Evolutionary conservation across 257 asterid genomes (phyloP).

Genomic region (Solanum dulcamara): DNA sequence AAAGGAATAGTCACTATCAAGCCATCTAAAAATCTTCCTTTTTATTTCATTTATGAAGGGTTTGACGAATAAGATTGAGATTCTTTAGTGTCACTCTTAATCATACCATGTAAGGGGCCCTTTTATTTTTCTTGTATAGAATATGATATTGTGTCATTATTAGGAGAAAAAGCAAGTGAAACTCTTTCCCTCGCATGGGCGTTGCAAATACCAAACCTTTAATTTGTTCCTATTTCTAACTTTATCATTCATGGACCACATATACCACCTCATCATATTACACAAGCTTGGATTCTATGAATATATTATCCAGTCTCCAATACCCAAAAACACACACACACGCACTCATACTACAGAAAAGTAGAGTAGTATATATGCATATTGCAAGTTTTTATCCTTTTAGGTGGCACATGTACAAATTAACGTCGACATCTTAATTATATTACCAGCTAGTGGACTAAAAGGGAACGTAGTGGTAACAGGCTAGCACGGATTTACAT

Average conservation of each 20-base stretch:
- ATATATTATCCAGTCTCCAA: not conserved
- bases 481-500: not conserved
- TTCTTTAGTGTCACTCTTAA: slow-evolving; percentile 54
- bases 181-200: not conserved
- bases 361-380: not conserved
- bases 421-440: not conserved
- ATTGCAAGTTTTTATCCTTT: not conserved
- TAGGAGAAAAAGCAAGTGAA: slow-evolving; percentile 1
- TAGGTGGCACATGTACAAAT: not conserved
- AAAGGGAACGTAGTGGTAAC: not conserved
- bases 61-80: slow-evolving; percentile 35
- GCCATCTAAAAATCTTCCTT: slow-evolving; percentile 13
- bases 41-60: slow-evolving; percentile 23
- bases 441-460: not conserved
- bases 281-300: not conserved
- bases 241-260: slow-evolving; percentile 38
- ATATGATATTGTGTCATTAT: slow-evolving; percentile 15
- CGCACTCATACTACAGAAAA: not conserved
- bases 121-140: not conserved
- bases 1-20: slow-evolving; percentile 20
- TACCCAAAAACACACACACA: not conserved
- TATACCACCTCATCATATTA: not conserved
- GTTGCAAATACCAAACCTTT: not conserved
- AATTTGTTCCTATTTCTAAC: slow-evolving; percentile 14
- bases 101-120: slow-evolving; percentile 26